Conservation (phyloP, 2,329 filamentous ascomycete genomes). For the Colletotrichum truncatum region DNA sequence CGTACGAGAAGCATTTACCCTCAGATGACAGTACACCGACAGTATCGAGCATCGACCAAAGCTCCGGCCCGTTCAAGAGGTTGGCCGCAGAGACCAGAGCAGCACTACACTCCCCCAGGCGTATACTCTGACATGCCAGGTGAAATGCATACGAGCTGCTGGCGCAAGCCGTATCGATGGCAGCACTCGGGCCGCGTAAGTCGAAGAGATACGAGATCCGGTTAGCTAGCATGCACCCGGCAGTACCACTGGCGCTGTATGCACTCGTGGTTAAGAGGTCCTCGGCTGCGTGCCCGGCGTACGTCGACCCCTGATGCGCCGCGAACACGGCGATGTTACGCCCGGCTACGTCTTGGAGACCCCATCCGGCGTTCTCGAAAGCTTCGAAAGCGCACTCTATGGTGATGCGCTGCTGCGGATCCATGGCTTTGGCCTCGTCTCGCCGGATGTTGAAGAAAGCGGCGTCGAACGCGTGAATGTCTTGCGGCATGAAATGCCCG, state of each 20-base stretch:
- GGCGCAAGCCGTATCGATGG: constrained; percentile 47
- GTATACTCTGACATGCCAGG: constrained; percentile 40
- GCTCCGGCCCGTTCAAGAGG: constrained; percentile 35
- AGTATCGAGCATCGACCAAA: constrained; percentile 21
- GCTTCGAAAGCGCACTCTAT: constrained; percentile 45
- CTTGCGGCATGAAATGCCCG: constrained; percentile 40
- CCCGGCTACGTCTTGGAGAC: constrained; percentile 35
- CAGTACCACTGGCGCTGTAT: constrained; percentile 34
- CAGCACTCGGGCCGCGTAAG: constrained; percentile 36
- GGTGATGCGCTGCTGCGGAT: constrained; percentile 46
- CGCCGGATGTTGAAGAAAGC: constrained; percentile 36
- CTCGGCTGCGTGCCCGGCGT: constrained; percentile 31
- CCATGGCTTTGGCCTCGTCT: constrained; percentile 39
- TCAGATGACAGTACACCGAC: constrained; percentile 36
- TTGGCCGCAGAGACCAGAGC: constrained; percentile 44
- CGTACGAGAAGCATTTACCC: constrained; percentile 40
- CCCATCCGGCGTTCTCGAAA: constrained; percentile 43
- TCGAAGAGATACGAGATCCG: constrained; percentile 41
- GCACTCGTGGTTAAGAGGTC: constrained; percentile 4
- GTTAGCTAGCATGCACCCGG: constrained; percentile 40
- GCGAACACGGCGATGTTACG: constrained; percentile 42
- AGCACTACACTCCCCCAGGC: constrained; percentile 34
- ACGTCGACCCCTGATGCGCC: constrained; percentile 42
- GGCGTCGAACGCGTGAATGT: constrained; percentile 37
- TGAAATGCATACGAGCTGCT: constrained; percentile 40